These are phyloP conservation scores for Rhododendron henanense DNA, from an alignment of 148 eudicot species.

Conservation along the genomic window DNA sequence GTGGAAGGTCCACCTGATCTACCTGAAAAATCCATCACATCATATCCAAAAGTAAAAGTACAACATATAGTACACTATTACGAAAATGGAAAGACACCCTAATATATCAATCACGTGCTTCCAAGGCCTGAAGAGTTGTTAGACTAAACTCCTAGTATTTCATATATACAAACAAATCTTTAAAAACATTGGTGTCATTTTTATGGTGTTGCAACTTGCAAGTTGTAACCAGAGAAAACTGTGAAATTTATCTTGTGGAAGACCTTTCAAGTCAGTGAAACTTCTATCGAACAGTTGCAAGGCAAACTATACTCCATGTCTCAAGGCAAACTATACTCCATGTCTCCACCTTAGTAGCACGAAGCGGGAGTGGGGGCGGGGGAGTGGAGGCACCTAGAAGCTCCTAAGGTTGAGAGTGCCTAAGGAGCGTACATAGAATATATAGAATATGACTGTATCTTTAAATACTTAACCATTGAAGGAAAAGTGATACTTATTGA, in stretches of 20 bases:
- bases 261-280: background rate
- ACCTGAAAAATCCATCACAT: constrained; percentile 40
- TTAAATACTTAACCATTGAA: too few relatives aligned
- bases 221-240: background rate
- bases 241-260: background rate
- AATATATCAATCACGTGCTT: background rate
- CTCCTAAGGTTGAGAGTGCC: too few relatives aligned
- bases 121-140: background rate
- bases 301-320: background rate
- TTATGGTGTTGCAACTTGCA: background rate
- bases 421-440: too few relatives aligned
- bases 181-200: background rate
- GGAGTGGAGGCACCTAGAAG: too few relatives aligned
- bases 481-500: too few relatives aligned
- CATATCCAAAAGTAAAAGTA: background rate
- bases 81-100: background rate
- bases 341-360: background rate
- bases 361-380: too few relatives aligned
- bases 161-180: background rate
- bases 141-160: background rate
- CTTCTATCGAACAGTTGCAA: background rate
- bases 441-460: too few relatives aligned
- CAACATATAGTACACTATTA: background rate
- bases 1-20: constrained; percentile 56
- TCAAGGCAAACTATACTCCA: background rate